Conservation (phyloP, 75 land plant genomes). For the Picea sitchensis region DNA sequence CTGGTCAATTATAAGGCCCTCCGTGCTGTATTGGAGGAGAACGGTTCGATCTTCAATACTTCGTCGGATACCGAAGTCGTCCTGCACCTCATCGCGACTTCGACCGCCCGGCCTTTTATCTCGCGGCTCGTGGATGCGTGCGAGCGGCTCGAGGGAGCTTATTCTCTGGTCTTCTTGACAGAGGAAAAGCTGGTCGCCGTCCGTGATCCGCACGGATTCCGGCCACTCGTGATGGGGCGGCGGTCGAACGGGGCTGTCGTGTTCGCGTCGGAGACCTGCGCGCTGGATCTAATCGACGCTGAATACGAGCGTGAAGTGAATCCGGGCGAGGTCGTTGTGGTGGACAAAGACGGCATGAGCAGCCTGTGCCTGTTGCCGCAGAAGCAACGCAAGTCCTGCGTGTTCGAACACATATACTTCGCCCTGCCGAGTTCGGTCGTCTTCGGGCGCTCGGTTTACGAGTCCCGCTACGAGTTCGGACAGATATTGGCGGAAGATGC, state of each 20-base stretch:
- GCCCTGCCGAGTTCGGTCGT: conserved; percentile 26
- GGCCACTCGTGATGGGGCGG: conserved; percentile 91
- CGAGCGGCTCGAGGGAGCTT: conserved; percentile 79
- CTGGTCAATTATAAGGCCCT: conserved; percentile 24
- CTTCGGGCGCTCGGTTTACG: conserved; percentile 24
- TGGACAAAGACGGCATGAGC: conserved; percentile 62
- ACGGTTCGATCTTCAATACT: conserved; percentile 25
- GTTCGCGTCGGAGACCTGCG: conserved; percentile 97
- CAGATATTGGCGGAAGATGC: conserved; percentile 23
- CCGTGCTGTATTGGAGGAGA: conserved; percentile 13
- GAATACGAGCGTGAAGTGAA: conserved; percentile 72
- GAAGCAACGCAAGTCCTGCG: conserved; percentile 61
- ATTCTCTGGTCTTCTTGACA: conserved; percentile 70
- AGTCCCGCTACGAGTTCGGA: conserved; percentile 17
- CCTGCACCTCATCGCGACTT: conserved; percentile 45
- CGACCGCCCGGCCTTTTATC: conserved; percentile 26
- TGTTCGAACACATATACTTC: conserved; percentile 72
- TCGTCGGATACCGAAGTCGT: conserved; percentile 26
- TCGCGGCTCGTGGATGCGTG: conserved; percentile 37
- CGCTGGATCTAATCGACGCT: conserved; percentile 88
- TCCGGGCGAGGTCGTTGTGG: conserved; percentile 87
- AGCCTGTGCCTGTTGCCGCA: conserved; percentile 72
- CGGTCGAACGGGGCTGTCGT: conserved; percentile 72
- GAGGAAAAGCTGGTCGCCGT: conserved; percentile 89
- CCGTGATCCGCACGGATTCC: conserved; percentile 86